Conservation (phyloP, 345 rosid genomes). For the Syzygium grande region DNA sequence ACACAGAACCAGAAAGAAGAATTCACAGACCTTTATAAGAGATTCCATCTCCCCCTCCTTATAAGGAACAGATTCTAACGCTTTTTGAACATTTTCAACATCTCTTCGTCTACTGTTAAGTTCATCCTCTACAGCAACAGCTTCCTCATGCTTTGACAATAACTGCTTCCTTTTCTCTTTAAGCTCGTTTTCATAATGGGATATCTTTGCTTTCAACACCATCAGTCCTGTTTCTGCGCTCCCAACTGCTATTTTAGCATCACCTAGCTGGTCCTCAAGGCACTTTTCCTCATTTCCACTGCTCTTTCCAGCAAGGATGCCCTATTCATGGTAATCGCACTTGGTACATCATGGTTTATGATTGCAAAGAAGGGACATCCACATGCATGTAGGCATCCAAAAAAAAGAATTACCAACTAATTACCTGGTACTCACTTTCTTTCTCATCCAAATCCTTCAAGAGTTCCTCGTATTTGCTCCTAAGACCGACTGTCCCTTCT, state of each 20-base stretch:
- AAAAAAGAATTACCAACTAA: not conserved
- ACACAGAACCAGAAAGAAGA: not conserved
- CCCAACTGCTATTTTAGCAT: slow-evolving; percentile 90
- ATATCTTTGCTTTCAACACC: slow-evolving; percentile 77
- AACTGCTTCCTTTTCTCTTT: slow-evolving; percentile 64
- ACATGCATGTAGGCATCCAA: not conserved
- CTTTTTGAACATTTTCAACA: slow-evolving; percentile 44
- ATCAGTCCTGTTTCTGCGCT: slow-evolving; percentile 78
- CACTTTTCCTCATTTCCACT: slow-evolving; percentile 93
- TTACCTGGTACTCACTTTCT: slow-evolving; percentile 91
- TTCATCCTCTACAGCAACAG: slow-evolving; percentile 66
- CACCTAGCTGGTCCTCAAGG: slow-evolving; percentile 91
- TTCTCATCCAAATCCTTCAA: slow-evolving; percentile 57
- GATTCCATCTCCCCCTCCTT: slow-evolving; percentile 84
- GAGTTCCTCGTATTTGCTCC: slow-evolving; percentile 58
- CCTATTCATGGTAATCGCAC: slow-evolving; percentile 33
- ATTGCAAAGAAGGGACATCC: not conserved
- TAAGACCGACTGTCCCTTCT: slow-evolving; percentile 77
- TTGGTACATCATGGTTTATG: slow-evolving; percentile 4
- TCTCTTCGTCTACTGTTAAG: slow-evolving; percentile 56
- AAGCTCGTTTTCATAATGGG: slow-evolving; percentile 76
- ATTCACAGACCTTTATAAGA: slow-evolving; percentile 56
- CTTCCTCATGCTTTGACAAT: slow-evolving; percentile 74
- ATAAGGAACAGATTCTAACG: slow-evolving; percentile 59
- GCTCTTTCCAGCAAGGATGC: slow-evolving; percentile 92